Evolutionary conservation across 768 basidiomycete genomes (phyloP).

Genomic region (Mycena latifolia): DNA sequence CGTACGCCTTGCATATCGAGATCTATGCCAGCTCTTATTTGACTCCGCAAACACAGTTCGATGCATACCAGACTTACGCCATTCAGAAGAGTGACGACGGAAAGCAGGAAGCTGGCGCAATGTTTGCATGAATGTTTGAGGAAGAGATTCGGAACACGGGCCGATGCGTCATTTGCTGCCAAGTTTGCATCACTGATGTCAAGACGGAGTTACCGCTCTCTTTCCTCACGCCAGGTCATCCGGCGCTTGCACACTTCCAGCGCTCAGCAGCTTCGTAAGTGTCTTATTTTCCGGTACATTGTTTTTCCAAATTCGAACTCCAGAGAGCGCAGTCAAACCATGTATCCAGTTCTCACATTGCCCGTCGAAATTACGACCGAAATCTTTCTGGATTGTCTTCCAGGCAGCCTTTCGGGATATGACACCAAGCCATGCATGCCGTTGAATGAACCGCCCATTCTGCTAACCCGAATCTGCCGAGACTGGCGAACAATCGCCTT

Average conservation of each 20-base stretch:
- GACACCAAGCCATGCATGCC: not conserved
- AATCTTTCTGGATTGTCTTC: conserved; percentile 19
- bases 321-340: not conserved
- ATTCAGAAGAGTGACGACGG: too few species aligned
- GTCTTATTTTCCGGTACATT: not conserved
- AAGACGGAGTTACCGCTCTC: too few species aligned
- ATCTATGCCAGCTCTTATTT: too few species aligned
- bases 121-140: too few species aligned
- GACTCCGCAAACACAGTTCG: too few species aligned
- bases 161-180: too few species aligned
- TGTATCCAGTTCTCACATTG: conserved; percentile 11
- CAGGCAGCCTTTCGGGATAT: not conserved
- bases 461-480: conserved; percentile 17
- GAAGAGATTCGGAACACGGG: too few species aligned
- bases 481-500: conserved; percentile 21
- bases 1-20: too few species aligned
- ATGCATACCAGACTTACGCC: too few species aligned
- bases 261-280: not conserved
- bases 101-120: too few species aligned
- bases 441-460: not conserved
- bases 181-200: too few species aligned
- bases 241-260: not conserved
- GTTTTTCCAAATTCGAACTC: not conserved
- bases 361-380: conserved; percentile 28
- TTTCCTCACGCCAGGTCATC: too few species aligned